phyloP scores from a whole-genome alignment of 495 filamentous ascomycete genomes.

The Viridothelium virens region DNA sequence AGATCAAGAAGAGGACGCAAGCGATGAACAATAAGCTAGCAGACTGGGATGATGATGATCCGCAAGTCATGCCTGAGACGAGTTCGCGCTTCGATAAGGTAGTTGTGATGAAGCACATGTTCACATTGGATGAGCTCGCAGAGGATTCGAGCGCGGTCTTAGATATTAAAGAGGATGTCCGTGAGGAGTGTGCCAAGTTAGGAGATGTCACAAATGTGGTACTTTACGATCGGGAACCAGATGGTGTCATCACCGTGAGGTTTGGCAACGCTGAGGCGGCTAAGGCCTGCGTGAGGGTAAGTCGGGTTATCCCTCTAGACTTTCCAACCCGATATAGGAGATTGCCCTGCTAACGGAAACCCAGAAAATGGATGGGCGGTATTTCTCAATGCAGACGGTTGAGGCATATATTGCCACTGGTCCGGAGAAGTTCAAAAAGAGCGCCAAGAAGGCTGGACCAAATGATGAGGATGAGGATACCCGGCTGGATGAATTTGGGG shows the following conservation, averaged over 20 bases:
- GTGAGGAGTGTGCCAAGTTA: conserved; percentile 78
- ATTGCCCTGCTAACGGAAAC: not conserved
- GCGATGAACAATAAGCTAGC: conserved; percentile 77
- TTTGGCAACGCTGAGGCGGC: conserved; percentile 66
- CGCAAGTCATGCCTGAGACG: conserved; percentile 47
- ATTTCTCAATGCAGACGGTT: conserved; percentile 65
- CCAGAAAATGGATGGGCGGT: conserved; percentile 70
- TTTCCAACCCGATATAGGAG: not conserved
- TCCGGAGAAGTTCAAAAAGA: conserved; percentile 68
- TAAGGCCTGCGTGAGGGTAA: conserved; percentile 58
- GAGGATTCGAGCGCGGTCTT: conserved; percentile 75
- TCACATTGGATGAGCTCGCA: conserved; percentile 75
- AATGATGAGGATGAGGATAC: conserved; percentile 33
- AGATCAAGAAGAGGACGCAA: conserved; percentile 82
- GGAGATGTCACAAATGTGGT: conserved; percentile 86
- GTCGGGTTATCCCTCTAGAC: conserved; percentile 15
- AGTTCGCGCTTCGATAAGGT: conserved; percentile 63
- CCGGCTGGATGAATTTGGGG: not conserved
- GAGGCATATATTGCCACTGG: conserved; percentile 70
- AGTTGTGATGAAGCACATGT: conserved; percentile 90
- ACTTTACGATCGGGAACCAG: conserved; percentile 79
- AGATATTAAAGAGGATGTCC: conserved; percentile 91
- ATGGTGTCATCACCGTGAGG: conserved; percentile 76
- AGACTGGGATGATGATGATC: conserved; percentile 90
- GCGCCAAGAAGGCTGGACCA: conserved; percentile 37